phyloP scores from a whole-genome alignment of 352 stramenopile species.

The Globisporangium nagaii region DNA sequence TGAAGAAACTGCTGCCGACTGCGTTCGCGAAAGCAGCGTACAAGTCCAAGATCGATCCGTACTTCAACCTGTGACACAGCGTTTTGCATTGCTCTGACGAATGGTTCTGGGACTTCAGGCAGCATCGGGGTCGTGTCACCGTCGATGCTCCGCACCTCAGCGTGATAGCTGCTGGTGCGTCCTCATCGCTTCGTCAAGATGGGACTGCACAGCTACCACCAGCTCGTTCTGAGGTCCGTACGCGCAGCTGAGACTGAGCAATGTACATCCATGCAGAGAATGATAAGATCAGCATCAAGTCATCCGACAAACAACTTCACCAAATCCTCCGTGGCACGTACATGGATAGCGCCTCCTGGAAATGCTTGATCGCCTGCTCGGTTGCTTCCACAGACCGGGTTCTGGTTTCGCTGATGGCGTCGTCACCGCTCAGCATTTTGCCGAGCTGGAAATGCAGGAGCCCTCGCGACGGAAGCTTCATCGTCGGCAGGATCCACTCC shows the following conservation, averaged over 20 bases:
- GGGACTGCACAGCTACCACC: background rate
- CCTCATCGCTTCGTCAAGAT: constrained; percentile 4
- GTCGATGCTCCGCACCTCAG: background rate
- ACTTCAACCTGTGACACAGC: constrained; percentile 48
- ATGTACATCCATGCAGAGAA: background rate
- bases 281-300: background rate
- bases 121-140: no score
- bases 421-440: constrained; percentile 23
- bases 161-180: background rate
- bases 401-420: background rate
- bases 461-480: constrained; percentile 33
- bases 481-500: constrained; percentile 33
- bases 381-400: background rate
- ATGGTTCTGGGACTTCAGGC: background rate
- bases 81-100: no score
- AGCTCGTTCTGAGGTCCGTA: constrained; percentile 8
- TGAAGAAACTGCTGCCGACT: constrained; percentile 53
- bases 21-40: constrained; percentile 65
- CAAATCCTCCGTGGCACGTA: constrained; percentile 12
- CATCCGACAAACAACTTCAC: background rate
- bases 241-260: background rate
- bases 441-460: constrained; percentile 41
- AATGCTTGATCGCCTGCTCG: constrained; percentile 20
- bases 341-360: constrained; percentile 29
- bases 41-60: constrained; percentile 68